Evolutionary conservation across 306 rosid genomes (phyloP), one percentile per base, ranked within the genome.

Genomic region (Ceratonia siliqua): DNA sequence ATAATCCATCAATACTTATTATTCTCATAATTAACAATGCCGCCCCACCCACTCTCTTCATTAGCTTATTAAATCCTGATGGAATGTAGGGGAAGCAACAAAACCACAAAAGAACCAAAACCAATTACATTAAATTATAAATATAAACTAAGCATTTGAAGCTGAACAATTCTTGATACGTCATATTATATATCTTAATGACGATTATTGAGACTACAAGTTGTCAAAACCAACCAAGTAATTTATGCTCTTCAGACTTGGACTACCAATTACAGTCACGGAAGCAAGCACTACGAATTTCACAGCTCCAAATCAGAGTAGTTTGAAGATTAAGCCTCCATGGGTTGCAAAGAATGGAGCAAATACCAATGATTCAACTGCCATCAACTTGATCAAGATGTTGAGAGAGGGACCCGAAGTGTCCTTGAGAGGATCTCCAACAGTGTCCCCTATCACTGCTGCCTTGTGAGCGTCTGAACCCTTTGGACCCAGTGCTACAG

Each of bases 281-380:
- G 5, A 25, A 25, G 45, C 70, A 61, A 49, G 25, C 71, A 61
- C 64, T 33, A 33, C 11, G 15, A 58, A 76, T 66, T 50, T 76
- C 50, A n/a, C 46, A 45, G 20, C 36, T 20, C 32, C 35, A 4
- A 45, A 63, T 73, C 71, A 86, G 53, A 86, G 68, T 50, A 58
- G 36, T 63, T 85, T 84, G 90, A 89, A 89, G 76, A 89, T 71
- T 30, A 89, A 70, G 68, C 91, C 93, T 56, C 91, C 93, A 66
- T 89, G 94, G 53, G 89, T 52, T 6, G 89, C 87, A 64, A 84
- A 89, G 79, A 89, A 89, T 1, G 93, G 89, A 56, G 94, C 94
- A 82, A 86, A 84, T 2, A 84, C 89, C 79, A 89, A 82, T 81
- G 88, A 85, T 78, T 86, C 91, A 3, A 82, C 90, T 12, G 91